phyloP scores from a whole-genome alignment of 2,329 filamentous ascomycete species.

The Parasarocladium wereldwijsianum region DNA sequence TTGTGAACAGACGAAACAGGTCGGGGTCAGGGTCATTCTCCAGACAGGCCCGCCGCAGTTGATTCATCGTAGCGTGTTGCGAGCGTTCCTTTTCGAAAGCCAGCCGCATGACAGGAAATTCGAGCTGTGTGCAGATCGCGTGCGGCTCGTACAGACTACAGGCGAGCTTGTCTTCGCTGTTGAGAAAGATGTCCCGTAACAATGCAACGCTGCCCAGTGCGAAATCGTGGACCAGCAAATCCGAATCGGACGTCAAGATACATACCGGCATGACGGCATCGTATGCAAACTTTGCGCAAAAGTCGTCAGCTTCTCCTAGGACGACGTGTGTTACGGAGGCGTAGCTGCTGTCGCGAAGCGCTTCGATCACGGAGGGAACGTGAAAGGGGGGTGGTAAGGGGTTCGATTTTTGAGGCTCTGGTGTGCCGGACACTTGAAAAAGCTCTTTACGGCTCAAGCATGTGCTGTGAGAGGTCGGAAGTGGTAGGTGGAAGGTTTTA shows the following conservation, averaged over 20 bases:
- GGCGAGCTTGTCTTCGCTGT: constrained; percentile 11
- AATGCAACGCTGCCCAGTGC: constrained; percentile 52
- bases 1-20: constrained; percentile 3
- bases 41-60: constrained; percentile 14
- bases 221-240: constrained; percentile 63
- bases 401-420: constrained; percentile 7
- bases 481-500: too few species aligned
- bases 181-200: constrained; percentile 45
- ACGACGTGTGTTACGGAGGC: constrained; percentile 39
- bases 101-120: constrained; percentile 18
- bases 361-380: constrained; percentile 63
- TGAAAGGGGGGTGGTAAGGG: constrained; percentile 51
- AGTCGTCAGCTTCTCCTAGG: constrained; percentile 72
- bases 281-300: constrained; percentile 52
- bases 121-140: constrained; percentile 26
- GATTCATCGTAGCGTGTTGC: constrained; percentile 14
- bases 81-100: constrained; percentile 20
- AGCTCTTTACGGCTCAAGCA: too few species aligned
- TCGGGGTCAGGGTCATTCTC: neutral
- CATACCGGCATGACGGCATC: constrained; percentile 32
- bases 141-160: constrained; percentile 16
- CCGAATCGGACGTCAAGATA: constrained; percentile 74
- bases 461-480: too few species aligned
- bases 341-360: constrained; percentile 36
- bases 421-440: constrained; percentile 11